Base-by-base conservation (phyloP, 306 rosid species). In the Quercus bicolor region DNA sequence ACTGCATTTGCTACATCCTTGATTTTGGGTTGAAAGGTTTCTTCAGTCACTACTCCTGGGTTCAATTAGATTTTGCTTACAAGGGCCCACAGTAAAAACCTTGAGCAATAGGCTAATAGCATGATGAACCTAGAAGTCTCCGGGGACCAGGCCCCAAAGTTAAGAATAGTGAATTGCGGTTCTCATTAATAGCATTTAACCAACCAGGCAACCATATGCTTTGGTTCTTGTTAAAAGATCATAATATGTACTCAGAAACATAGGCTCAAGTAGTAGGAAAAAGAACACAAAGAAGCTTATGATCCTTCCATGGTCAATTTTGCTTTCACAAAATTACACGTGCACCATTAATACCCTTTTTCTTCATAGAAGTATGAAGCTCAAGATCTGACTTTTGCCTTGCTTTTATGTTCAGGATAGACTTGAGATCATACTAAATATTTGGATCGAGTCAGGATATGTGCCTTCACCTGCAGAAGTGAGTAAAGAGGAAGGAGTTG, bases 401-500 rank as follows among this genome's bases (percentile, higher is more conserved):
- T 48, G 3, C 77, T 77, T 57, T 74, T 81, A 23, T 82, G 81
- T 77, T 77, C 89, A 94, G 98, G 98, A 92, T 90, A 89, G 98
- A 87, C 93, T 94, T 81, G 97, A 92, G 89, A 88, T 92, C 76
- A 82, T 92, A 81, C 80, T 92, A 80, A 88, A 78, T 83, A 88
- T 86, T 70, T 94, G 98, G 97, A 84, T 94, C 62, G 94, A 89
- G 85, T 76, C 40, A 16, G 91, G 97, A 74, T 80, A 83, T 18
- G 91, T 92, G 84, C 94, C 94, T 68, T 74, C 93, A 16, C 97
- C 98, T 62, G 93, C 94, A 80, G 97, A 92, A 83, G 94, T 89
- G 77, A 92, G 97, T 82, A 86, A 87, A 76, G 85, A 74, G 74
- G 98, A 94, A 88, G 97, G 96, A 75, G 78, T 94, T 21, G 82